phyloP scores from a whole-genome alignment of 2,329 filamentous ascomycete genomes.

The Diplodia seriata region DNA sequence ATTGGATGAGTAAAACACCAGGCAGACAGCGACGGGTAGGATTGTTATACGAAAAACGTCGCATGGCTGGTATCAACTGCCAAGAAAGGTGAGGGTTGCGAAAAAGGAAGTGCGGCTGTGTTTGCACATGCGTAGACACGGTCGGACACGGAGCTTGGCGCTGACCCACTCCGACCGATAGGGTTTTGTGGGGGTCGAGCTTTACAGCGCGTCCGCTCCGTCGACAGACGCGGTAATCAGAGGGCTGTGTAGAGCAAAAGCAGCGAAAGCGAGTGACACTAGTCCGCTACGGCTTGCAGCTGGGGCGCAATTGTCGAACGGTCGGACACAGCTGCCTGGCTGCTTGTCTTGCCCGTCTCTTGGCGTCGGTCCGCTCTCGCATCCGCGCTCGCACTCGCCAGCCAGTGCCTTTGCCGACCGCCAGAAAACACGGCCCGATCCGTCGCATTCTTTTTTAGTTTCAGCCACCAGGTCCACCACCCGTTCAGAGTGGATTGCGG shows the following conservation, averaged over 20 bases:
- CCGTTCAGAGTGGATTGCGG: neutral
- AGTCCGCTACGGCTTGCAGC: neutral
- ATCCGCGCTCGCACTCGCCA: neutral
- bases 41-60: neutral
- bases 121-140: neutral
- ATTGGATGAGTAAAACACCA: neutral
- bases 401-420: neutral
- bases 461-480: neutral
- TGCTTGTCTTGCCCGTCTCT: neutral
- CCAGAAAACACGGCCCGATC: neutral
- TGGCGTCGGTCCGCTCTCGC: neutral
- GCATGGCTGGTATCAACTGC: neutral
- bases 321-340: neutral
- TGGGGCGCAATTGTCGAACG: neutral
- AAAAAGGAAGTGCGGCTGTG: neutral
- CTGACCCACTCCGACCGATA: neutral
- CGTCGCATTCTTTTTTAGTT: neutral
- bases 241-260: too few species aligned
- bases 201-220: neutral
- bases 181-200: too few species aligned
- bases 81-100: neutral
- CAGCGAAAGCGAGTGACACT: too few species aligned
- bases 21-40: neutral
- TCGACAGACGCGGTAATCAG: neutral
- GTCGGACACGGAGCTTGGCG: slow-evolving; percentile 7